A percentile compares a stretch with the other conserved stretches of the same genome.
Evolutionary conservation across 306 rosid species (phyloP).

Genomic region (Lablab purpureus): DNA sequence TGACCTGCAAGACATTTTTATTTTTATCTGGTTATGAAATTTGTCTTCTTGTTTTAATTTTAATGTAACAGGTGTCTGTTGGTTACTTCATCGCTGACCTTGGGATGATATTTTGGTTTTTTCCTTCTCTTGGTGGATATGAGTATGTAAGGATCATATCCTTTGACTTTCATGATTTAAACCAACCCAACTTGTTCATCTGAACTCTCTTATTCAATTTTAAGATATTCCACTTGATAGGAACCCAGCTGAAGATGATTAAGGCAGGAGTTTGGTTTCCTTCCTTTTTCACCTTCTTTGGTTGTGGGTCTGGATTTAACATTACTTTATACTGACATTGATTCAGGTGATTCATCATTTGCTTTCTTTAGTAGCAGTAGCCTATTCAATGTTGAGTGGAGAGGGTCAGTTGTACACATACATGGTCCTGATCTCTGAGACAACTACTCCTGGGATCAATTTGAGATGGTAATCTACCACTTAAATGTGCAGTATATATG

Average conservation of each 20-base stretch:
- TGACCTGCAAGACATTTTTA: constrained; percentile 4
- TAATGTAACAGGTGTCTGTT: constrained; percentile 73
- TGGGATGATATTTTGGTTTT: constrained; percentile 89
- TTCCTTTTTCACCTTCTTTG: constrained; percentile 29
- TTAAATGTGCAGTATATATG: not conserved
- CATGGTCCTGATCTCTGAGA: constrained; percentile 96
- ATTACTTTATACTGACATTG: constrained; percentile 48
- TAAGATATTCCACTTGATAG: constrained; percentile 44
- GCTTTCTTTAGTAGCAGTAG: constrained; percentile 73
- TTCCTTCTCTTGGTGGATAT: constrained; percentile 91
- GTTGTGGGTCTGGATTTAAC: constrained; percentile 39
- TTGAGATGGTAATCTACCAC: constrained; percentile 85
- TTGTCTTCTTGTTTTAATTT: constrained; percentile 15
- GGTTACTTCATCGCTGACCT: constrained; percentile 94
- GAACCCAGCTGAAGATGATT: constrained; percentile 43
- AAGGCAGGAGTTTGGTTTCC: constrained; percentile 40
- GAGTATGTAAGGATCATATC: constrained; percentile 87
- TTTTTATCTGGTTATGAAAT: constrained; percentile 39
- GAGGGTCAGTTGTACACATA: constrained; percentile 92
- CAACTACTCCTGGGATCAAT: constrained; percentile 95
- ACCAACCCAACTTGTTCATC: constrained; percentile 23
- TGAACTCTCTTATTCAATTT: constrained; percentile 40
- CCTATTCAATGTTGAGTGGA: constrained; percentile 87
- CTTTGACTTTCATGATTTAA: constrained; percentile 37
- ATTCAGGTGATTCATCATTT: constrained; percentile 93